Base-by-base conservation (phyloP, 371 early-diverging fungal species). In the Circinella umbellata region DNA sequence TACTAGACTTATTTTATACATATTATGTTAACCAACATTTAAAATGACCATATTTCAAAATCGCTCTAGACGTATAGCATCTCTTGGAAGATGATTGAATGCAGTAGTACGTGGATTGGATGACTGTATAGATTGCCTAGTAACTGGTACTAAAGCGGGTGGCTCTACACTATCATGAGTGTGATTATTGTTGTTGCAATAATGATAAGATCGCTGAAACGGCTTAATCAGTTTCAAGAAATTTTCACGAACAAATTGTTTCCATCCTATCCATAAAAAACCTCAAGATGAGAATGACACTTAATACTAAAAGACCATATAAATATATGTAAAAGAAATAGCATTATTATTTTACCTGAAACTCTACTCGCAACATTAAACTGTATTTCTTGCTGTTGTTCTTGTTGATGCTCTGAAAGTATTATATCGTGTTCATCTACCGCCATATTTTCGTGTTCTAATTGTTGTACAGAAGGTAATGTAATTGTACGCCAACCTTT, bases 41-140 rank as follows among this genome's bases (percentile, higher is more conserved):
- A 27, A 1, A 27, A 47, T 4, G 11, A 47, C 48, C 27, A 2
- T 20, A 27, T 68, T 39, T 69, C 64, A 81, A 59, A 81, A 81
- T 35, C 73, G 54, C 66, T 78, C 75, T 20, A 81, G 53, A 17
- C 77, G 76, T 36, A 81, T 65, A 3, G 81, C 81, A 49, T 78
- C 79, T 68, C 73, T 64, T 64, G 81, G 79, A 48, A 78, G 37
- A 66, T 74, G 80, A 54, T 76, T 68, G 46, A 77, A 77, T 3
- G 72, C 69, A n/a, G 66, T 72, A 17, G 77, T 72, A 34, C 46
- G 60, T 4, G 78, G 72, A 36, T 68, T 66, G 20, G 76, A 66
- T 35, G 70, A 47, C 15, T 68, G 53, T 8, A 77, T 42, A 18
- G 17, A 60, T 59, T 27, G 61, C 47, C 37, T 67, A 60, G 17